Evolutionary conservation across 495 filamentous ascomycete genomes (phyloP).

Genomic region (Hypomontagnella submonticulosa): DNA sequence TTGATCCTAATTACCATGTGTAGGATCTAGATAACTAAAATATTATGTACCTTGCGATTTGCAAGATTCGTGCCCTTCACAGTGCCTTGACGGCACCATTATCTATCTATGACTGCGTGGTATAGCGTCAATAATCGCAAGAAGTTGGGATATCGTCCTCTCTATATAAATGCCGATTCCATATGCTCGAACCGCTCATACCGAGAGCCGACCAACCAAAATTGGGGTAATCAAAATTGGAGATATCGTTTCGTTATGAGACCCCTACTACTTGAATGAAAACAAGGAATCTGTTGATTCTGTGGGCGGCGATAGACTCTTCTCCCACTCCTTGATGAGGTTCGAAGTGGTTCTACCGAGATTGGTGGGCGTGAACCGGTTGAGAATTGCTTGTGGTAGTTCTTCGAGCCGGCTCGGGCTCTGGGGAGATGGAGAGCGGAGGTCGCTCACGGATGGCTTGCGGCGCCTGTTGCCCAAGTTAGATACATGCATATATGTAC

Average conservation of each 20-base stretch:
- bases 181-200: background rate
- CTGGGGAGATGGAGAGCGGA: conserved; percentile 46
- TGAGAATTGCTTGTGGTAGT: conserved; percentile 65
- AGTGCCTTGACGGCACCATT: background rate
- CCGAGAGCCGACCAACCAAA: too few species aligned
- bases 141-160: too few species aligned
- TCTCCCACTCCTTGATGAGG: conserved; percentile 85
- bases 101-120: conserved; percentile 7
- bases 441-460: conserved; percentile 50
- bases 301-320: conserved; percentile 49
- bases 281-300: conserved; percentile 14
- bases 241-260: too few species aligned
- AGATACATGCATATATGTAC: conserved; percentile 21
- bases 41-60: conserved; percentile 12
- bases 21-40: conserved; percentile 2
- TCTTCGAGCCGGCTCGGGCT: conserved; percentile 63
- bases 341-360: conserved; percentile 73
- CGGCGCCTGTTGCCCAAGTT: conserved; percentile 39
- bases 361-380: conserved; percentile 72
- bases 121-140: background rate
- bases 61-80: background rate
- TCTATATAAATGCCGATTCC: conserved; percentile 2
- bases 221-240: too few species aligned
- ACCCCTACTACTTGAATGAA: background rate
- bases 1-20: too few species aligned